phyloP scores from a whole-genome alignment of 495 filamentous ascomycete species.

The Corynascus novoguineensis region DNA sequence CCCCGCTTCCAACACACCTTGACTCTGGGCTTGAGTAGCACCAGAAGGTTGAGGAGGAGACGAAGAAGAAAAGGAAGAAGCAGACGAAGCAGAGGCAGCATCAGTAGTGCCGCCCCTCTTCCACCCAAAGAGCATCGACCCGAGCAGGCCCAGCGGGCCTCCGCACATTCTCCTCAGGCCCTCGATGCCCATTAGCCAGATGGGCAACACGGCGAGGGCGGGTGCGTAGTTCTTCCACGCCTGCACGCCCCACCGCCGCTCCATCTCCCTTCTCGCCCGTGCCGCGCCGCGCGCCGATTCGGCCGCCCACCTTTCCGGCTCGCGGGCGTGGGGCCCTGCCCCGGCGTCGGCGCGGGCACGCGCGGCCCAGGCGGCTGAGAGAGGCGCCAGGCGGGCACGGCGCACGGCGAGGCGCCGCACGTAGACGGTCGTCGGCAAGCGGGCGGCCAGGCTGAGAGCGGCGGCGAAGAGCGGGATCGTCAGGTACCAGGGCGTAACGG shows the following conservation, averaged over 20 bases:
- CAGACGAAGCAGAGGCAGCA: too few relatives aligned
- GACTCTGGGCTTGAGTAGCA: too few relatives aligned
- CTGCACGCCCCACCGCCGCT: constrained; percentile 41
- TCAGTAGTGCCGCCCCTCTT: constrained; percentile 4
- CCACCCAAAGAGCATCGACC: constrained; percentile 30
- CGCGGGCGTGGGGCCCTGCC: not conserved
- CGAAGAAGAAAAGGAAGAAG: too few relatives aligned
- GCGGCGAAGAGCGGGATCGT: constrained; percentile 67
- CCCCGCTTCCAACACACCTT: not conserved
- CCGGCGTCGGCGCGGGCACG: not conserved
- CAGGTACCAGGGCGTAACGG: constrained; percentile 61
- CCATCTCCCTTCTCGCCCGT: not conserved
- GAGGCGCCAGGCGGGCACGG: constrained; percentile 42
- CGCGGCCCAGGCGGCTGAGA: constrained; percentile 47
- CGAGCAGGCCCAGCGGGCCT: constrained; percentile 48
- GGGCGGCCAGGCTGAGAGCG: constrained; percentile 52
- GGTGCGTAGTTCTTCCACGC: constrained; percentile 43
- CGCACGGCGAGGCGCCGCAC: constrained; percentile 38
- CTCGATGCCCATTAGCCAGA: constrained; percentile 66
- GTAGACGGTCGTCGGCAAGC: constrained; percentile 56
- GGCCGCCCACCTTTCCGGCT: not conserved
- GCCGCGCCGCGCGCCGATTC: too few relatives aligned
- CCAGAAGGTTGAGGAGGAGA: too few relatives aligned
- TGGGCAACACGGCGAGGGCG: constrained; percentile 51
- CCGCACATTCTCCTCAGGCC: constrained; percentile 60